Conservation (phyloP, 805 yeast genomes). For the Lipomyces yamadae region DNA sequence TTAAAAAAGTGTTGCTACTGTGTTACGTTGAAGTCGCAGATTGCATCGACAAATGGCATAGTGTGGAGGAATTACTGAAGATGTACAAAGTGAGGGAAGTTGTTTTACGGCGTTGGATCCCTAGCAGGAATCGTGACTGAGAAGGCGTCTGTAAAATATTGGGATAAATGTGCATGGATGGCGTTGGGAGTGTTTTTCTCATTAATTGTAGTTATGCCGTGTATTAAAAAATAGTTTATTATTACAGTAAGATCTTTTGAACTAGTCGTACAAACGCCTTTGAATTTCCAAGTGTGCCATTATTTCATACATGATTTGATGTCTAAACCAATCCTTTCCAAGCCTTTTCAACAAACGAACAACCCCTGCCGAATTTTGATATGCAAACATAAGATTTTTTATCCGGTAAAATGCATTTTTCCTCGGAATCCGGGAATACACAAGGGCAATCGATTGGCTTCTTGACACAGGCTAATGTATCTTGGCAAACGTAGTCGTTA, state of each 20-base stretch:
- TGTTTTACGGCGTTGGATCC: constrained; percentile 80
- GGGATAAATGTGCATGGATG: constrained; percentile 1
- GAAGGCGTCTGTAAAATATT: background rate
- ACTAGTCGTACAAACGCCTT: background rate
- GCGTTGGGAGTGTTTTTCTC: constrained; percentile 5
- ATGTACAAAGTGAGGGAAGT: constrained; percentile 65
- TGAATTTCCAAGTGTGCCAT: background rate
- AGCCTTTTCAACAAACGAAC: constrained; percentile 82
- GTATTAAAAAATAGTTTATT: background rate
- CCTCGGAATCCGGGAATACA: constrained; percentile 81
- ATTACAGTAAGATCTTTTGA: background rate
- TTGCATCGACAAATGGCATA: constrained; percentile 41
- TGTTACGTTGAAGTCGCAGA: constrained; percentile 66
- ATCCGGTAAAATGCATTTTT: constrained; percentile 78
- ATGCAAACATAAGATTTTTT: constrained; percentile 73
- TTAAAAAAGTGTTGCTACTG: constrained; percentile 74
- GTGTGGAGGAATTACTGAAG: constrained; percentile 48
- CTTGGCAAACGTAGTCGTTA: constrained; percentile 75
- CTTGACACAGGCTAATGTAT: constrained; percentile 77
- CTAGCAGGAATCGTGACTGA: constrained; percentile 79
- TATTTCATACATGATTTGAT: too few relatives aligned
- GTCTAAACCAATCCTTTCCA: constrained; percentile 59
- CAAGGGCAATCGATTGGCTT: constrained; percentile 81
- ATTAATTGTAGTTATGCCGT: background rate
- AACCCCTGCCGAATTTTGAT: constrained; percentile 72